phyloP scores from a whole-genome alignment of 1,284 basidiomycete genomes.

The Tylopilus sp. region DNA sequence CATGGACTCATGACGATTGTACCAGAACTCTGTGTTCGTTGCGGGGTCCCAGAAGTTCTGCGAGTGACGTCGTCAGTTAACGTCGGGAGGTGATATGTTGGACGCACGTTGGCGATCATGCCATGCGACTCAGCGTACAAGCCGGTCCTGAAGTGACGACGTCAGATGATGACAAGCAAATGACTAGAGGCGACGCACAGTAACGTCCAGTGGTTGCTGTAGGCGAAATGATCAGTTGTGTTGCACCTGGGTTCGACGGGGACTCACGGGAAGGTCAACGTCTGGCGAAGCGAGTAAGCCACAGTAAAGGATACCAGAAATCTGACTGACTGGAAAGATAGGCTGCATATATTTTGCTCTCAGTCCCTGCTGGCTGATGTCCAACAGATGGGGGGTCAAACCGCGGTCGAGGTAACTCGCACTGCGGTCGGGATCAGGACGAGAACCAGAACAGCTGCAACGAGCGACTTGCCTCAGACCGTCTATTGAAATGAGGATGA shows the following conservation, averaged over 20 bases:
- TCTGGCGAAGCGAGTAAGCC: conserved; percentile 41
- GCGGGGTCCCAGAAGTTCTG: conserved; percentile 85
- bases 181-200: conserved; percentile 46
- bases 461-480: conserved; percentile 60
- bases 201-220: conserved; percentile 81
- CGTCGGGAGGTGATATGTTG: background rate
- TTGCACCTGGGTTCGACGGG: background rate
- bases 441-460: background rate
- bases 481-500: conserved; percentile 83
- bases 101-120: conserved; percentile 79
- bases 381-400: conserved; percentile 75
- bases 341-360: conserved; percentile 82
- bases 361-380: conserved; percentile 76
- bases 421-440: conserved; percentile 36
- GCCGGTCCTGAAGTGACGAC: conserved; percentile 62
- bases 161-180: background rate
- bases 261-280: conserved; percentile 84
- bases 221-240: conserved; percentile 1
- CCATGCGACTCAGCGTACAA: conserved; percentile 86
- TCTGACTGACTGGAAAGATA: conserved; percentile 70
- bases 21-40: conserved; percentile 60
- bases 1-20: conserved; percentile 57
- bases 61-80: background rate
- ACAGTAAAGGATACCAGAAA: background rate
- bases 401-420: conserved; percentile 82